These are phyloP conservation scores for Xylaria flabelliformis DNA, from an alignment of 495 filamentous ascomycete genomes.

Conservation along the genomic window DNA sequence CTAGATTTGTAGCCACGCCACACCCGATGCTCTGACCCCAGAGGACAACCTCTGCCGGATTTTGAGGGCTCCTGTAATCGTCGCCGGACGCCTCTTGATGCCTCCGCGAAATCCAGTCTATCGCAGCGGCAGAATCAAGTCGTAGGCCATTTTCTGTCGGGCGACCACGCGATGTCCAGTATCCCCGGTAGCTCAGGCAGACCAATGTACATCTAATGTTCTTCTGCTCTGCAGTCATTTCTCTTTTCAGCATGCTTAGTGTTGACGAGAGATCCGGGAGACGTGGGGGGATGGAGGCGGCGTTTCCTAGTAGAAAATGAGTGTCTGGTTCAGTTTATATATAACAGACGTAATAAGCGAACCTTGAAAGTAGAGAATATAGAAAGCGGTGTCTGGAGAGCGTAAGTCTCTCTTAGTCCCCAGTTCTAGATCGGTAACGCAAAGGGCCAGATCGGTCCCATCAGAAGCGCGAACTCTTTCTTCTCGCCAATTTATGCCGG, in stretches of 20 bases:
- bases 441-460: slow-evolving; percentile 57
- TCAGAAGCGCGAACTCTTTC: slow-evolving; percentile 60
- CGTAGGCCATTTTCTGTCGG: slow-evolving; percentile 71
- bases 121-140: slow-evolving; percentile 65
- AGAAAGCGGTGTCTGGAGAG: slow-evolving; percentile 39
- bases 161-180: slow-evolving; percentile 77
- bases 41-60: slow-evolving; percentile 61
- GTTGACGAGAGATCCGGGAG: slow-evolving; percentile 70
- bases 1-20: slow-evolving; percentile 62
- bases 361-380: slow-evolving; percentile 68
- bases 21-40: slow-evolving; percentile 84
- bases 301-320: slow-evolving; percentile 60
- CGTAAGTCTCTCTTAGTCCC: slow-evolving; percentile 29
- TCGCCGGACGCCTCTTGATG: slow-evolving; percentile 15
- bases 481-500: slow-evolving; percentile 68
- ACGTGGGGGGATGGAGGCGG: slow-evolving; percentile 71
- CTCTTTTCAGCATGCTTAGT: slow-evolving; percentile 48
- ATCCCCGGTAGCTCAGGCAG: slow-evolving; percentile 76
- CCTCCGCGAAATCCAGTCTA: slow-evolving; percentile 55
- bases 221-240: slow-evolving; percentile 30
- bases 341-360: slow-evolving; percentile 30
- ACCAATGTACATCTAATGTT: slow-evolving; percentile 58
- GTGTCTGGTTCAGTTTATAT: slow-evolving; percentile 33
- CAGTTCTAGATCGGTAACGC: slow-evolving; percentile 35
- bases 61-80: slow-evolving; percentile 22